Evolutionary conservation across 2,329 filamentous ascomycete species (phyloP).

Genomic region (Trichoderma asperellum): DNA sequence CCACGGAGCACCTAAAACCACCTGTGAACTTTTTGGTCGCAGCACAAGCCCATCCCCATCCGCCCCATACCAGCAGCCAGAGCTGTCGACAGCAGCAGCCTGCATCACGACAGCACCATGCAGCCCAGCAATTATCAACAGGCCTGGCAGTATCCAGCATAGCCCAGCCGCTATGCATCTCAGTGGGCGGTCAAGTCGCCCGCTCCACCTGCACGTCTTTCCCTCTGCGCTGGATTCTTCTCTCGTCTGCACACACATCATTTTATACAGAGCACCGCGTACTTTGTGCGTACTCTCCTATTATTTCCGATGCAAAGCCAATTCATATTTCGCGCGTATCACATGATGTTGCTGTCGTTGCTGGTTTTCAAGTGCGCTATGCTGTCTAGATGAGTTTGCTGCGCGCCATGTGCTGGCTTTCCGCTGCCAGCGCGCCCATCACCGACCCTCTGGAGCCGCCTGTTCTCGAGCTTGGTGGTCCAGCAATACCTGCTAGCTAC

Average conservation of each 20-base stretch:
- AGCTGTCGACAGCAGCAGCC: not conserved
- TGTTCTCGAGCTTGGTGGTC: slow-evolving; percentile 34
- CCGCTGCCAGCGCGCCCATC: not conserved
- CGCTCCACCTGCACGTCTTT: slow-evolving; percentile 24
- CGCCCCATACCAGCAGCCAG: not conserved
- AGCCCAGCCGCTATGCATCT: slow-evolving; percentile 22
- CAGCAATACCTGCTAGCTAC: slow-evolving; percentile 35
- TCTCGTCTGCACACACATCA: not conserved
- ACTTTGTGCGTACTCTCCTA: slow-evolving; percentile 26
- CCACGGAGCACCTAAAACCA: not conserved
- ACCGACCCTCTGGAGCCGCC: slow-evolving; percentile 24
- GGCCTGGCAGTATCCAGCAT: slow-evolving; percentile 15
- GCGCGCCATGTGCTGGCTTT: slow-evolving; percentile 8
- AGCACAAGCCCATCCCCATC: not conserved
- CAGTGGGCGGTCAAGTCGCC: slow-evolving; percentile 25
- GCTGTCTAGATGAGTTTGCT: not conserved
- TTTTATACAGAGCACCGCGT: not conserved
- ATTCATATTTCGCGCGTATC: not conserved
- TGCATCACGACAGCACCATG: not conserved
- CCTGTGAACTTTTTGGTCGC: not conserved
- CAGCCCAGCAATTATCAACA: slow-evolving; percentile 17
- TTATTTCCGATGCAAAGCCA: not conserved
- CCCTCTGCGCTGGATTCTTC: not conserved
- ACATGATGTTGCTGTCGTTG: not conserved
- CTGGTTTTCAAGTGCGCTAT: not conserved